Conservation (phyloP, 148 eudicot genomes). For the Cornus florida region DNA sequence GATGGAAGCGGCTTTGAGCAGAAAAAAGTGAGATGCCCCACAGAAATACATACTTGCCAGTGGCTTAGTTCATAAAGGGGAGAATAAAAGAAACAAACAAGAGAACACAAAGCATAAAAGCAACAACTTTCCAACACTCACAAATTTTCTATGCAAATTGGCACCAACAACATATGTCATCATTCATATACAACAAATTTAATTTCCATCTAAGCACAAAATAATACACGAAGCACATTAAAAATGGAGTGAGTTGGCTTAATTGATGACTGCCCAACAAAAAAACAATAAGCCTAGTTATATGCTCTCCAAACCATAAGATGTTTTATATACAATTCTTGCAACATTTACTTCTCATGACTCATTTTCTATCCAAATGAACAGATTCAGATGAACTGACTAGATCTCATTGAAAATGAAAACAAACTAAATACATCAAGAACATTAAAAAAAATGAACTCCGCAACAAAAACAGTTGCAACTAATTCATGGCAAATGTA, state of each 20-base stretch:
- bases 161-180: not conserved
- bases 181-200: not conserved
- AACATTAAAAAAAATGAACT: not conserved
- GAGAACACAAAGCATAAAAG: not conserved
- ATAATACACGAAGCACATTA: not conserved
- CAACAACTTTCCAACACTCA: conserved; percentile 6
- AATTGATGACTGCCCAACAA: conserved; percentile 3
- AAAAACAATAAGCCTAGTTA: not conserved
- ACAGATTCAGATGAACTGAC: not conserved
- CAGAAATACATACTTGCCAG: conserved; percentile 7
- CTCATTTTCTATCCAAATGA: too few species aligned
- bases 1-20: conserved; percentile 25
- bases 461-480: not conserved
- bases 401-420: not conserved
- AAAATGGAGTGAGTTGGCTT: not conserved
- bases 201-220: not conserved
- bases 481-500: not conserved
- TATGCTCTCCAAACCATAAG: not conserved
- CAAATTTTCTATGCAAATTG: conserved; percentile 6
- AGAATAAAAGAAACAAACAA: conserved; percentile 13
- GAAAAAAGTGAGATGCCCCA: conserved; percentile 35
- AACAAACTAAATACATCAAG: not conserved
- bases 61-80: conserved; percentile 7
- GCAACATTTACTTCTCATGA: too few species aligned
- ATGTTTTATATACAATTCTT: too few species aligned